Base-by-base conservation (phyloP, 2,329 filamentous ascomycete species). In the Podosphaera xanthii region DNA sequence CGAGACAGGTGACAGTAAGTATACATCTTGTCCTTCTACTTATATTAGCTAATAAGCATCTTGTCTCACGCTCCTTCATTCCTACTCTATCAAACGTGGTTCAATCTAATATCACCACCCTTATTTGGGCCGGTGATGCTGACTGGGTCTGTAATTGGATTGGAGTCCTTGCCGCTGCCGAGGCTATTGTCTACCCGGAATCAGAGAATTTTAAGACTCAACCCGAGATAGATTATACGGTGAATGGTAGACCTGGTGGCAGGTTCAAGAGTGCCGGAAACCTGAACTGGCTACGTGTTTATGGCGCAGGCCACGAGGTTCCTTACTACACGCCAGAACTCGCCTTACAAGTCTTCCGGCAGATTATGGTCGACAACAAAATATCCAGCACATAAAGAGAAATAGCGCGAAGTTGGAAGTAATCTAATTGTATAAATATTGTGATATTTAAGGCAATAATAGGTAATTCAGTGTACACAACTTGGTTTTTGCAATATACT, bases 111-210 rank as follows among this genome's bases (percentile, higher is more conserved):
- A 72, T 79, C 38, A 71, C 70, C 31, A 73, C 76, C 0, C 64
- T 79, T 2, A 68, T 79, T 50, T 80, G 76, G 76, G 76, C 77
- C 0, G 77, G 77, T 40, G 78, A 80, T 59, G 73, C 77, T 2
- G 78, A 81, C 31, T 61, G 60, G 60, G 77, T 79, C 58, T 80
- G 77, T 64, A 81, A 80, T 67, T 80, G 77, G 74, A 69, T 75
- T 36, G 78, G 78, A n/a, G 73, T 71, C 38, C 70, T 75, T 4
- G 70, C 67, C 9, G 73, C 73, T 1, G 73, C 75, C 1, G 71
- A 79, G 40, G 70, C 71, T 0, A 69, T 80, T 33, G 67, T 71
- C 10, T 79, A 72, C 64, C 60, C 68, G 0, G 71, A 69, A 2
- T 66, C 71, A 6, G 61, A 69, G 0, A 67, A 70, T 2, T 80